Evolutionary conservation across 345 rosid genomes (phyloP).

Genomic region (Boechera stricta): DNA sequence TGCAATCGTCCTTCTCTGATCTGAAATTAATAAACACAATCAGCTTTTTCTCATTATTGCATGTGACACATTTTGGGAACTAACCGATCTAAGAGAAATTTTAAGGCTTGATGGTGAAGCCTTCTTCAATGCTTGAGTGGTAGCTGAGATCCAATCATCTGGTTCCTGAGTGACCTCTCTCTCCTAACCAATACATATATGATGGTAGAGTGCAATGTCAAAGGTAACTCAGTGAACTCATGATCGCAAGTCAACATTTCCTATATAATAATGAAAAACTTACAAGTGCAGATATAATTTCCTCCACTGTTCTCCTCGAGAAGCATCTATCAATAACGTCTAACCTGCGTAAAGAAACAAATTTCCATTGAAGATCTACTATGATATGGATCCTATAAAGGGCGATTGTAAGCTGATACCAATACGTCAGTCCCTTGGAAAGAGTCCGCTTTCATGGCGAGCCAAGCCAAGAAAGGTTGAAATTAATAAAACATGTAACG

Average conservation of each 20-base stretch:
- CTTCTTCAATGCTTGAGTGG: constrained; percentile 59
- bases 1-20: constrained; percentile 85
- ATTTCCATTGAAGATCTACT: background rate
- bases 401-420: constrained; percentile 6
- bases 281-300: constrained; percentile 78
- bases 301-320: constrained; percentile 69
- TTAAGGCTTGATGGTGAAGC: constrained; percentile 93
- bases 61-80: constrained; percentile 6
- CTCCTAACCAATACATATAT: constrained; percentile 51
- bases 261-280: constrained; percentile 35
- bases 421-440: background rate
- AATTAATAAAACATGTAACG: background rate
- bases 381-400: background rate
- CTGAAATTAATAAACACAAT: constrained; percentile 50
- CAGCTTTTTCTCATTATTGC: background rate
- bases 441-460: too few relatives aligned
- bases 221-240: background rate
- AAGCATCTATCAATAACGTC: constrained; percentile 71
- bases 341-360: constrained; percentile 42
- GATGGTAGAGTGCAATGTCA: constrained; percentile 4
- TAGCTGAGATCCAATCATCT: constrained; percentile 62
- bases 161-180: constrained; percentile 45
- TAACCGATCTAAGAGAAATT: constrained; percentile 77
- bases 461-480: background rate
- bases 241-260: background rate